Evolutionary conservation across 768 basidiomycete genomes (phyloP).

Genomic region (Tephrocybe sp.): DNA sequence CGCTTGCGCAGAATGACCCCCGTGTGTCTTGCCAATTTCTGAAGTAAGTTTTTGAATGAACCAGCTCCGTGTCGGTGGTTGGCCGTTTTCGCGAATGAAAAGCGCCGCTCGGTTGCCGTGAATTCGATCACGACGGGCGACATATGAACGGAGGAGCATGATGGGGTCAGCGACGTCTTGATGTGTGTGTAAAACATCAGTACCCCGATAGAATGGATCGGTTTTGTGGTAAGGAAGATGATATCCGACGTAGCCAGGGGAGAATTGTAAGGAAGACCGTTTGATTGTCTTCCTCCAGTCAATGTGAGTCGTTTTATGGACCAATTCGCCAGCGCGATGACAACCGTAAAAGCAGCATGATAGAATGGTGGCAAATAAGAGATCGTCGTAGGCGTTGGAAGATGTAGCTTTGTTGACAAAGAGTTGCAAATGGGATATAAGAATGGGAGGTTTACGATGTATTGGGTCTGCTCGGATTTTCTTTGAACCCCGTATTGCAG

Average conservation of each 20-base stretch:
- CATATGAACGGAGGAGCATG: conserved; percentile 14
- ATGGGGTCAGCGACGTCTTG: conserved; percentile 21
- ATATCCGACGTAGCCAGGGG: conserved; percentile 8
- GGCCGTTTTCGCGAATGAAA: conserved; percentile 19
- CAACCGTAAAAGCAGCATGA: not conserved
- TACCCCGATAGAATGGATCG: conserved; percentile 25
- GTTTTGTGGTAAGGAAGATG: conserved; percentile 28
- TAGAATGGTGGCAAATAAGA: not conserved
- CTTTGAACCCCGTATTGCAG: conserved; percentile 16
- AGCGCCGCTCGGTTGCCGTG: conserved; percentile 15
- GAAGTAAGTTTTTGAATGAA: conserved; percentile 19
- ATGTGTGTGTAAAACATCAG: conserved; percentile 19
- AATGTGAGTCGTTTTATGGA: not conserved
- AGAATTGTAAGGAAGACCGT: not conserved
- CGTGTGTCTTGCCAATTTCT: not conserved
- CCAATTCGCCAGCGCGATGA: not conserved
- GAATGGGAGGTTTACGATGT: conserved; percentile 19
- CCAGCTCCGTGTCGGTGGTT: conserved; percentile 19
- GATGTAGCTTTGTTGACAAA: not conserved
- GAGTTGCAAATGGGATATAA: not conserved
- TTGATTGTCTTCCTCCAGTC: conserved; percentile 23
- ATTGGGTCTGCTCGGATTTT: conserved; percentile 21
- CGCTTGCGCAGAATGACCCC: not conserved
- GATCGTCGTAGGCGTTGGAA: not conserved
- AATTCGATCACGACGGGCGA: conserved; percentile 6